Percentiles rank a stretch among this genome's conserved stretches.
Conservation (phyloP, 129 eudicot genomes). For the Heracleum sosnowskyi region DNA sequence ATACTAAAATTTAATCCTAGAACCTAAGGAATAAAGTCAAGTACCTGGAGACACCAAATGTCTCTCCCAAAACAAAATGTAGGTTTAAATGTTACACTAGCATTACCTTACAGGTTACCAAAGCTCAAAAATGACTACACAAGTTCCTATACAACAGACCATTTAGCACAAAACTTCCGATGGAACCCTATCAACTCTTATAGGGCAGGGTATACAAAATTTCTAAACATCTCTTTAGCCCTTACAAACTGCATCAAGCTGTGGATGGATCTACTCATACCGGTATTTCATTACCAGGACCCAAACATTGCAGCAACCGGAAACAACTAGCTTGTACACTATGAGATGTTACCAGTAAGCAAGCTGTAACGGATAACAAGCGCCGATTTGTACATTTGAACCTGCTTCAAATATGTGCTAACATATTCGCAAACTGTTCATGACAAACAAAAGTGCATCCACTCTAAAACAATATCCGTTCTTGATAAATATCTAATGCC, state of each 20-base stretch:
- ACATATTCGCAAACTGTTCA: neutral
- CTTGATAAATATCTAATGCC: conserved; percentile 83
- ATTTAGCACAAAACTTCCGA: neutral
- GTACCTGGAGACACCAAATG: neutral
- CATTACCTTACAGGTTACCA: neutral
- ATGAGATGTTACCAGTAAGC: neutral
- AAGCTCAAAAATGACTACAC: neutral
- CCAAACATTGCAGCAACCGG: neutral
- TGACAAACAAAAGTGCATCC: conserved; percentile 6
- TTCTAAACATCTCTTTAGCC: neutral
- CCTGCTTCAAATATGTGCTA: neutral
- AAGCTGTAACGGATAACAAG: neutral
- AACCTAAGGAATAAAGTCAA: neutral
- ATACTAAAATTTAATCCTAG: neutral
- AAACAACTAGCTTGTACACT: neutral
- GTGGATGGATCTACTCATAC: neutral
- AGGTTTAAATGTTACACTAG: neutral
- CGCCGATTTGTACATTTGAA: neutral
- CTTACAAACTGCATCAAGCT: neutral
- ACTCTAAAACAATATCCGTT: conserved; percentile 56
- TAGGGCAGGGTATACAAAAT: neutral
- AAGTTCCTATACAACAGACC: neutral
- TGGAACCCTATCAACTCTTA: neutral
- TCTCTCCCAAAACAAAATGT: neutral
- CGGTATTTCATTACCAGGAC: neutral